These are phyloP conservation scores for Vicia faba DNA, from an alignment of 306 rosid genomes.

Conservation along the genomic window DNA sequence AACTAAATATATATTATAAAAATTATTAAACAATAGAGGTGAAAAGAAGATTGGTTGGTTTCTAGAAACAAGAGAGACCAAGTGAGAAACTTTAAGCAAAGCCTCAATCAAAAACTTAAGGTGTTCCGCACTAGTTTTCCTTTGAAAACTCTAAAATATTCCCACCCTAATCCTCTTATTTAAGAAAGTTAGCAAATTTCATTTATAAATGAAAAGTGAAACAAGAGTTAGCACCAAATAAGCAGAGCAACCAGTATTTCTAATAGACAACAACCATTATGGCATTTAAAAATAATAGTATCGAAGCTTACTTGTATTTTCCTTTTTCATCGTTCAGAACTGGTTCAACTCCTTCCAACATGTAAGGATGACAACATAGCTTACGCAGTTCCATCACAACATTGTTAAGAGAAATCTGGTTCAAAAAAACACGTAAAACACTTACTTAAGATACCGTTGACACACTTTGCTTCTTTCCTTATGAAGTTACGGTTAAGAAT, in stretches of 20 bases:
- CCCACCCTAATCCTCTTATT: too few species aligned
- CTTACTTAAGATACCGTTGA: neutral
- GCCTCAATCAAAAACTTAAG: too few species aligned
- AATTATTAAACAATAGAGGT: neutral
- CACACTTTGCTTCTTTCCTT: conserved; percentile 20
- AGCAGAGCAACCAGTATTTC: conserved; percentile 14
- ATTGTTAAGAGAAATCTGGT: conserved; percentile 92
- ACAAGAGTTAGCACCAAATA: conserved; percentile 27
- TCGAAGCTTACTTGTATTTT: conserved; percentile 57
- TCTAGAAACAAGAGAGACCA: neutral
- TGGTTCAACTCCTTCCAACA: conserved; percentile 97
- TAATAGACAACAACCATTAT: conserved; percentile 26
- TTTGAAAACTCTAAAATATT: too few species aligned
- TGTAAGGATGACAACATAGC: conserved; percentile 95
- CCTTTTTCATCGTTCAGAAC: conserved; percentile 71
- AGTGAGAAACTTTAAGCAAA: too few species aligned
- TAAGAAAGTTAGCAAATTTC: conserved; percentile 19
- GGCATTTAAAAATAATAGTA: conserved; percentile 19
- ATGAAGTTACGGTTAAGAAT: conserved; percentile 22
- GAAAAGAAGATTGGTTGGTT: neutral
- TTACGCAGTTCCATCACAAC: conserved; percentile 97
- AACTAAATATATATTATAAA: neutral
- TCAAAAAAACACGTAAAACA: conserved; percentile 35
- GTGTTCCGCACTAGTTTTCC: too few species aligned
- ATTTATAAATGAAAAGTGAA: conserved; percentile 15